These are phyloP conservation scores for Boletus sp. DNA, from an alignment of 768 basidiomycete species.

Conservation along the genomic window DNA sequence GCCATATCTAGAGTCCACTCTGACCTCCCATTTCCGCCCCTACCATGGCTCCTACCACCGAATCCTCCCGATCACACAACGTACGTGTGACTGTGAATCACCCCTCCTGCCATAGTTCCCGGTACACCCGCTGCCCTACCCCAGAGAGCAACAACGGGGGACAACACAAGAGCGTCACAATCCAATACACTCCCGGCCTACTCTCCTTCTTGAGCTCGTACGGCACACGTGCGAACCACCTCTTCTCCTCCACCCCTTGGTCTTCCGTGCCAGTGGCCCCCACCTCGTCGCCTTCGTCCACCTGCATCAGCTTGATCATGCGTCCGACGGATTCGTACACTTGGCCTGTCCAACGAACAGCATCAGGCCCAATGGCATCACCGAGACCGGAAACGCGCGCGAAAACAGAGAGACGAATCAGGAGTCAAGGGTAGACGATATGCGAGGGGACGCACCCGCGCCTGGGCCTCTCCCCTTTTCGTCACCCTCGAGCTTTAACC, in stretches of 20 bases:
- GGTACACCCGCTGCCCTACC: constrained; percentile 7
- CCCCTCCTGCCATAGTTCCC: constrained; percentile 15
- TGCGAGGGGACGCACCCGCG: constrained; percentile 8
- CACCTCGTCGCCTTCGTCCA: background rate
- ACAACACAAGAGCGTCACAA: constrained; percentile 14
- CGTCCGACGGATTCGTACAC: constrained; percentile 21
- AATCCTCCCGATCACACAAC: background rate
- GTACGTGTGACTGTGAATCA: background rate
- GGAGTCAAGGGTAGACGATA: too few species aligned
- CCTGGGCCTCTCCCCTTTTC: constrained; percentile 9
- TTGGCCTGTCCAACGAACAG: constrained; percentile 12
- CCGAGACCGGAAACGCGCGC: background rate
- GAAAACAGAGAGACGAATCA: too few species aligned
- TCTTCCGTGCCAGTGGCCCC: background rate
- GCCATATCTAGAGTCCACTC: background rate
- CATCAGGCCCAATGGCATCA: background rate
- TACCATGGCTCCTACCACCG: background rate
- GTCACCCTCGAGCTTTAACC: constrained; percentile 13
- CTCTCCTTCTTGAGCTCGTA: constrained; percentile 14
- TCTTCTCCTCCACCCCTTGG: background rate
- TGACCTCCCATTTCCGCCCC: background rate
- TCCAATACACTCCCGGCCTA: background rate
- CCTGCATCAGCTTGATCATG: constrained; percentile 23
- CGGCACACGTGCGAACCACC: constrained; percentile 8
- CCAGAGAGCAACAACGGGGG: constrained; percentile 11